Base-by-base conservation (phyloP, 2,329 filamentous ascomycete species). In the Xylaria sp. region DNA sequence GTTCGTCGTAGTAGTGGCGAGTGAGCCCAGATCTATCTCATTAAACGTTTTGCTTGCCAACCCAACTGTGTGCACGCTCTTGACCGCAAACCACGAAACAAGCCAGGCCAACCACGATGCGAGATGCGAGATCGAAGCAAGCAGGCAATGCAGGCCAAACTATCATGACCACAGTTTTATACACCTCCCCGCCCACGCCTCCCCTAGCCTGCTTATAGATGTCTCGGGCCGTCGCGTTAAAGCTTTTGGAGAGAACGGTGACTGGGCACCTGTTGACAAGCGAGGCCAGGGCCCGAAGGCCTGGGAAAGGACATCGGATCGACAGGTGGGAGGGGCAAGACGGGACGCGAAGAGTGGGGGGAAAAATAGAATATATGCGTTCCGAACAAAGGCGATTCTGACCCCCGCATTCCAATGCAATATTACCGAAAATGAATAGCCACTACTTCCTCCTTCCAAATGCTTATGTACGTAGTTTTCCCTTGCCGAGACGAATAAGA, bases 401-500 rank as follows among this genome's bases (percentile, higher is more conserved):
- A 60, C 56, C 69, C n/a, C 69, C 66, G 66, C 68, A 66, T 70
- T 72, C 72, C 72, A 73, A 78, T 78, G 77, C 76, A 75, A 72
- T 75, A 76, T 75, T 76, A 76, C 72, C 73, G 76, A 71, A 75
- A 72, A 73, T 68, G 59, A 66, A 67, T 65, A 67, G 61, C 50
- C 63, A 64, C 66, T 69, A 61, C 61, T 63, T 62, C 57, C 50
- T 59, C 62, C 58, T 66, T 63, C 63, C 68, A 62, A 63, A 69
- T 66, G 63, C 63, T 62, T 69, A 69, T 70, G 66, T 70, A 69
- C 66, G 66, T 69, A 43, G 52, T 56, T 59, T 56, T 57, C 59
- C 57, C 58, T 39, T 50, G 29, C 54, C 52, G 54, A 53, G 53
- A 50, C 61, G 58, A 66, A 64, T 62, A 64, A 54, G 64, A 68